Base-by-base conservation (phyloP, 768 basidiomycete genomes). In the Tulasnella sp. region DNA sequence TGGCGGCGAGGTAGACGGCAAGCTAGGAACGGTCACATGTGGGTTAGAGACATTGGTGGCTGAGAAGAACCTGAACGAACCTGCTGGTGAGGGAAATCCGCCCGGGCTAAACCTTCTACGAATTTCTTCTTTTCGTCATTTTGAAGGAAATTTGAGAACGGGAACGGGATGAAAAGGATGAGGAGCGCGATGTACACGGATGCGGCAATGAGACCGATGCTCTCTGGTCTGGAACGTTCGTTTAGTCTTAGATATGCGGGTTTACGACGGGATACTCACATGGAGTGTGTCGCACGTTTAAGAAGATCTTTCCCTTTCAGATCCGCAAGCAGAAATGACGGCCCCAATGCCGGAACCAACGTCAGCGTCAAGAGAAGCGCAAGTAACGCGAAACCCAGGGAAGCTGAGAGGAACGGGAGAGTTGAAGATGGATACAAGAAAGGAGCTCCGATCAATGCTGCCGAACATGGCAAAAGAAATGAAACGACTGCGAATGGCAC, bases 81-180 rank as follows among this genome's bases (percentile, higher is more conserved):
- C 80, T 94, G 92, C 83, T 94, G 90, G 84, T 94, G 93, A 34
- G 95, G 92, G 85, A 93, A 94, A 81, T 93, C 91, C 3, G 89
- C 87, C 0, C 93, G 88, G 18, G 91, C 88, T 31, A 93, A 89
- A 2, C 93, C 93, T 83, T 94, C 91, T 11, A 87, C 86, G 7
- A 88, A 42, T 81, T 81, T 60, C 80, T 85, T 84, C 14, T 48
- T 69, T 28, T 69, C 48, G 73, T 72, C 80, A 50, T 77, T 81
- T 28, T 64, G 54, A 0, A 82, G 74, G 79, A 86, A 82, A 34
- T 93, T 89, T 72, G 96, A 94, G 86, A 98, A 99, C 0, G 96
- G 94, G 84, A 98, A 97, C 0, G 97, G 97, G 80, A 98, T 97
- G 84, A 99, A 99, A 6, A 98, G 88, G 80, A 96, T 94, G 82